Evolutionary conservation across 805 yeast genomes (phyloP).

Genomic region (Candida odintsovae): DNA sequence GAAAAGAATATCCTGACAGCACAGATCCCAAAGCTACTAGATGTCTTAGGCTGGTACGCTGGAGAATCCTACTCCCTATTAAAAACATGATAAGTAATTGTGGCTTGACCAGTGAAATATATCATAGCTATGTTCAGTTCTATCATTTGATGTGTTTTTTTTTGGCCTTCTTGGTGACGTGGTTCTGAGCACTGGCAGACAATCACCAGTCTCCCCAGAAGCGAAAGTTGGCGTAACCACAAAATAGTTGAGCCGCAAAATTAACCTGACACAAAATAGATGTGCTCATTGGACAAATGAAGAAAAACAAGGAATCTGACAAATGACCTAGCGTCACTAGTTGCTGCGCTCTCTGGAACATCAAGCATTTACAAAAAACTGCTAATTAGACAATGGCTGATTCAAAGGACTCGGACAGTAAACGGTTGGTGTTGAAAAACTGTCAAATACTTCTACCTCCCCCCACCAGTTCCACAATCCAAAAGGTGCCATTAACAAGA

Average conservation of each 20-base stretch:
- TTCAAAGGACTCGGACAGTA: background rate
- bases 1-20: background rate
- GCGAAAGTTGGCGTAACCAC: background rate
- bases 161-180: no score
- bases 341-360: background rate
- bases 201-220: background rate
- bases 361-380: background rate
- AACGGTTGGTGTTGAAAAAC: background rate
- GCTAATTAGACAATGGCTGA: background rate
- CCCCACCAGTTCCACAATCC: constrained; percentile 3
- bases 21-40: background rate
- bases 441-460: constrained; percentile 12
- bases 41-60: background rate
- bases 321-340: no score
- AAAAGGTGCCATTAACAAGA: constrained; percentile 36
- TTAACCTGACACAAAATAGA: background rate
- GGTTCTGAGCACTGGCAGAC: no score
- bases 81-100: background rate
- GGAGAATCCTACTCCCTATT: background rate
- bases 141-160: no score
- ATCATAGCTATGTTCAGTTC: no score
- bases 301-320: background rate
- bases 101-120: no score
- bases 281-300: background rate
- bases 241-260: background rate